A percentile compares a stretch with the other conserved stretches of the same genome.
Conservation (phyloP, 2,329 filamentous ascomycete genomes). For the Lasiodiplodia citricola region DNA sequence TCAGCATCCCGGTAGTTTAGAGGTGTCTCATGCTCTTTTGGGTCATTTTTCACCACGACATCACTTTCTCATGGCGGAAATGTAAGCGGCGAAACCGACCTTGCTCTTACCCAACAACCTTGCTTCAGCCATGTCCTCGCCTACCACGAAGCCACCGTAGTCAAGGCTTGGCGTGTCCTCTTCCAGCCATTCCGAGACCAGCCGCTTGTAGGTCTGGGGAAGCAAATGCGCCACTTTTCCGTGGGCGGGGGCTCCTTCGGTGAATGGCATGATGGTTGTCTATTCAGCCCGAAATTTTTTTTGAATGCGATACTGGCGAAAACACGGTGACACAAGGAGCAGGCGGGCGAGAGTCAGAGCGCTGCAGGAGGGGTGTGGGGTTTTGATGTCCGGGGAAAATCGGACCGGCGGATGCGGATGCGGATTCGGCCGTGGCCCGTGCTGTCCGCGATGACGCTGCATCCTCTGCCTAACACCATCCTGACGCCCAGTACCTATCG, state of each 20-base stretch:
- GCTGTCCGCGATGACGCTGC: not conserved
- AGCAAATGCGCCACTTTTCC: constrained; percentile 75
- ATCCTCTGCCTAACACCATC: no score
- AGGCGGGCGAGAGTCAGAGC: constrained; percentile 13
- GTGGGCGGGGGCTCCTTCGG: constrained; percentile 61
- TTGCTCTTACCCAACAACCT: constrained; percentile 63
- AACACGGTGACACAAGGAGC: not conserved
- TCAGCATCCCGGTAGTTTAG: not conserved
- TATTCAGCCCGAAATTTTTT: not conserved
- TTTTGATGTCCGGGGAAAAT: constrained; percentile 7
- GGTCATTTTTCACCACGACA: not conserved
- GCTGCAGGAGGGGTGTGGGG: not conserved
- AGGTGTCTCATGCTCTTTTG: constrained; percentile 7
- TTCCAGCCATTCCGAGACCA: constrained; percentile 83
- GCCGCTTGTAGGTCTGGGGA: constrained; percentile 81
- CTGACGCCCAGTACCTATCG: no score
- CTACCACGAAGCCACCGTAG: constrained; percentile 96
- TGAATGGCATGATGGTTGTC: constrained; percentile 29
- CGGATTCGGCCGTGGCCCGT: not conserved
- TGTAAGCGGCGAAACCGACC: constrained; percentile 39
- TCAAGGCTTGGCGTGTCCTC: constrained; percentile 97
- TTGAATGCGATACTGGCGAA: not conserved
- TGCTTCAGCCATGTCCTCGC: constrained; percentile 61
- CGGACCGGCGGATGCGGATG: constrained; percentile 20
- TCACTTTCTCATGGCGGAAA: not conserved